These are phyloP conservation scores for Poteriospumella lacustris DNA, from an alignment of 108 stramenopile genomes.

Conservation along the genomic window DNA sequence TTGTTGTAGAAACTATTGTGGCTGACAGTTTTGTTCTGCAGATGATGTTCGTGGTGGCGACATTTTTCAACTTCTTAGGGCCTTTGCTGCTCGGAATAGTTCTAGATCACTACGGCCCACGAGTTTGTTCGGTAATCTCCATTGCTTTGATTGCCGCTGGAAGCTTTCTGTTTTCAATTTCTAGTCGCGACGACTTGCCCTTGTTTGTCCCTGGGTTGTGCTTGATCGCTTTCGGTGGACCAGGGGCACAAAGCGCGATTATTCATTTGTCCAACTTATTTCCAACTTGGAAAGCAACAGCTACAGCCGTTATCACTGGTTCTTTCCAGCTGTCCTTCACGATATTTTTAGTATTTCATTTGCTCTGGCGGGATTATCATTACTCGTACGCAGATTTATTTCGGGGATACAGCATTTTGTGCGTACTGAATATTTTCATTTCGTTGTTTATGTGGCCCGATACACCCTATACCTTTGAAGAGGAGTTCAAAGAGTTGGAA, in stretches of 20 bases:
- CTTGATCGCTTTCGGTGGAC: slow-evolving; percentile 33
- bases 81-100: slow-evolving; percentile 29
- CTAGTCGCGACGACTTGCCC: slow-evolving; percentile 4
- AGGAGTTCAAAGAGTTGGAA: neutral
- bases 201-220: neutral
- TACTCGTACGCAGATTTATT: slow-evolving; percentile 24
- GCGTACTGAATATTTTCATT: neutral
- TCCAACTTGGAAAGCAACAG: neutral
- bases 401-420: slow-evolving; percentile 26
- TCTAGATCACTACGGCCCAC: slow-evolving; percentile 31
- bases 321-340: slow-evolving; percentile 35
- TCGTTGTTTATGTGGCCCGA: slow-evolving; percentile 34
- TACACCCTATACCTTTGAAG: slow-evolving; percentile 13
- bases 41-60: slow-evolving; percentile 28
- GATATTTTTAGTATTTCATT: slow-evolving; percentile 32
- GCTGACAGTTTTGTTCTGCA: neutral
- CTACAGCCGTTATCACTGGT: slow-evolving; percentile 29
- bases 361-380: neutral
- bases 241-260: slow-evolving; percentile 32
- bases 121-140: neutral
- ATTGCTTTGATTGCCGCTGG: neutral
- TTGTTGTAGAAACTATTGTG: neutral
- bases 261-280: slow-evolving; percentile 33
- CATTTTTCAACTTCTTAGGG: slow-evolving; percentile 18
- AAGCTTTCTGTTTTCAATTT: slow-evolving; percentile 11